phyloP scores from a whole-genome alignment of 2,329 filamentous ascomycete species.

The Xylariaceae sp. region DNA sequence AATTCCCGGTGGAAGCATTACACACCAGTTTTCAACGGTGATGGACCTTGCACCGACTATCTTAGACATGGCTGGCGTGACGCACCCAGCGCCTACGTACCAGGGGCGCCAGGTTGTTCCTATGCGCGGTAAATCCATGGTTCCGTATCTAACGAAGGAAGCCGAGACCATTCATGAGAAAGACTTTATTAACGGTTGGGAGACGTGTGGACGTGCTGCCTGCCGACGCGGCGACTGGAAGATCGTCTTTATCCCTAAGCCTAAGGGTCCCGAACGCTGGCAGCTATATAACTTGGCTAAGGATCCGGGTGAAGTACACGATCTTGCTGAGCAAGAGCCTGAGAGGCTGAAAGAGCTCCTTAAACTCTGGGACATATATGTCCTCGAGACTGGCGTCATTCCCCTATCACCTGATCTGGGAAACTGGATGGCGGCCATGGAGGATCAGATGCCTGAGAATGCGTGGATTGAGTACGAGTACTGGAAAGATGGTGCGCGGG shows the following conservation, averaged over 20 bases:
- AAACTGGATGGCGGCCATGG: constrained; percentile 63
- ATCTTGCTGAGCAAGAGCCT: constrained; percentile 43
- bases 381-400: constrained; percentile 63
- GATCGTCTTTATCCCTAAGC: constrained; percentile 54
- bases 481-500: constrained; percentile 54
- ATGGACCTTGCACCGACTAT: constrained; percentile 58
- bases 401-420: constrained; percentile 64
- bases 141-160: constrained; percentile 38
- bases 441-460: constrained; percentile 69
- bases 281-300: constrained; percentile 53
- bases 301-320: constrained; percentile 53
- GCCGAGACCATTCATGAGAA: constrained; percentile 43
- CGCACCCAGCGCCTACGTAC: constrained; percentile 59
- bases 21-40: constrained; percentile 57
- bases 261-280: constrained; percentile 55
- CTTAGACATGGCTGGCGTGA: constrained; percentile 53
- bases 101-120: constrained; percentile 42
- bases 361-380: constrained; percentile 45
- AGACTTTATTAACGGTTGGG: constrained; percentile 47
- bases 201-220: constrained; percentile 44
- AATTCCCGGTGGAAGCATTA: constrained; percentile 46
- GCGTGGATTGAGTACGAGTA: constrained; percentile 72
- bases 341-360: constrained; percentile 41
- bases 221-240: constrained; percentile 46
- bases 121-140: constrained; percentile 45